A percentile compares a stretch with the other conserved stretches of the same genome.
phyloP scores from a whole-genome alignment of 176 grass and related monocot species.

The Phoenix dactylifera region DNA sequence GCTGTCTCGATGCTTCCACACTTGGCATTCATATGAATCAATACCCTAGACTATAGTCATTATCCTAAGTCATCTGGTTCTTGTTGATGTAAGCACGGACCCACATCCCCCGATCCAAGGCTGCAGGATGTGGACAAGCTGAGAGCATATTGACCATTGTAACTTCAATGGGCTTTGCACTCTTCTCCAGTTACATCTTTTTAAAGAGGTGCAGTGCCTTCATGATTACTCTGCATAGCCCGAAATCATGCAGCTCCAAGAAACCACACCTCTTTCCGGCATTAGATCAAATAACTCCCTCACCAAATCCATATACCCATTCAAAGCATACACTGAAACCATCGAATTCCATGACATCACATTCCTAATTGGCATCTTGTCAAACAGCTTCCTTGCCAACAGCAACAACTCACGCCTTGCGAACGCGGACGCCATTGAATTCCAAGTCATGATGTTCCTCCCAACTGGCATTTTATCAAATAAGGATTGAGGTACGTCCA shows the following conservation, averaged over 20 bases:
- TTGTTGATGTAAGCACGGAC: conserved; percentile 47
- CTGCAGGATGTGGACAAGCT: conserved; percentile 43
- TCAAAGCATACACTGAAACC: conserved; percentile 33
- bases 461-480: conserved; percentile 52
- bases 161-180: conserved; percentile 43
- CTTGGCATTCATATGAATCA: conserved; percentile 69
- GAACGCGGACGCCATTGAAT: conserved; percentile 47
- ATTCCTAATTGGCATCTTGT: conserved; percentile 53
- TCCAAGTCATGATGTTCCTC: conserved; percentile 53
- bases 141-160: conserved; percentile 71
- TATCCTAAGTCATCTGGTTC: conserved; percentile 44
- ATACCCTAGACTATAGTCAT: conserved; percentile 55
- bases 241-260: conserved; percentile 60
- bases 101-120: conserved; percentile 50
- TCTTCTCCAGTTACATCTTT: conserved; percentile 30
- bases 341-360: conserved; percentile 57
- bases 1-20: conserved; percentile 39
- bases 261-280: conserved; percentile 48
- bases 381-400: conserved; percentile 57
- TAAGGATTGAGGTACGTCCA: conserved; percentile 47
- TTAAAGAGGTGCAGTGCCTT: conserved; percentile 52
- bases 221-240: conserved; percentile 38
- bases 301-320: conserved; percentile 29
- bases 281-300: conserved; percentile 42
- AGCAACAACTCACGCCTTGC: conserved; percentile 38